Conservation (phyloP, 192 early-diverging fungal species). For the Thamnidium elegans region DNA sequence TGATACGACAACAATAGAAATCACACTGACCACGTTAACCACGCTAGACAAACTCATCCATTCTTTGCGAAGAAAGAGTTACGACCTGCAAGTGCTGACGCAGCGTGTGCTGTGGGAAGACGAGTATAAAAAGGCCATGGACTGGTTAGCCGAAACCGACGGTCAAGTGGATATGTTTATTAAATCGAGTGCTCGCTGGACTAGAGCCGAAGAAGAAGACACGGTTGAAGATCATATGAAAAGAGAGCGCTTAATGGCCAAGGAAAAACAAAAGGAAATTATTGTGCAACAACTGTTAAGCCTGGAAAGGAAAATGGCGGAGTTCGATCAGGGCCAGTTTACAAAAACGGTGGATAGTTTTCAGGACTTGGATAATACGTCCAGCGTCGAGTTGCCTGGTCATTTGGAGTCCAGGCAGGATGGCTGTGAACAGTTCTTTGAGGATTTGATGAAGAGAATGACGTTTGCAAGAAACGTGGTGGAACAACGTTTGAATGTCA, state of each 20-base stretch:
- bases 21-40: slow-evolving; percentile 41
- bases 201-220: slow-evolving; percentile 2
- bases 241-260: slow-evolving; percentile 11
- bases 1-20: slow-evolving; percentile 47
- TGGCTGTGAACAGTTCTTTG: slow-evolving; percentile 31
- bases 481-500: slow-evolving; percentile 35
- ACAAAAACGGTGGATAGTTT: slow-evolving; percentile 27
- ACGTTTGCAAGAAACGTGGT: slow-evolving; percentile 36
- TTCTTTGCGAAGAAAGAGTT: slow-evolving; percentile 26
- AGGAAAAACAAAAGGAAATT: slow-evolving; percentile 11
- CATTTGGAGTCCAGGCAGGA: slow-evolving; percentile 36
- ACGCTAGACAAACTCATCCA: slow-evolving; percentile 39
- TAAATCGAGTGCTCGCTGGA: slow-evolving; percentile 24
- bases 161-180: slow-evolving; percentile 29
- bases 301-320: slow-evolving; percentile 28
- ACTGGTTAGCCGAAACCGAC: slow-evolving; percentile 22
- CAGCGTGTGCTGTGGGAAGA: slow-evolving; percentile 40
- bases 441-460: slow-evolving; percentile 28
- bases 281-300: slow-evolving; percentile 22
- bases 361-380: slow-evolving; percentile 39
- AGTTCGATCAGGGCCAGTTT: slow-evolving; percentile 37
- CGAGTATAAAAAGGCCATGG: slow-evolving; percentile 28
- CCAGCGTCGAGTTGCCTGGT: slow-evolving; percentile 21
- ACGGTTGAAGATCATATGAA: neutral
- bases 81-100: slow-evolving; percentile 31